Base-by-base conservation (phyloP, 768 basidiomycete species). In the Lactarius vividus region DNA sequence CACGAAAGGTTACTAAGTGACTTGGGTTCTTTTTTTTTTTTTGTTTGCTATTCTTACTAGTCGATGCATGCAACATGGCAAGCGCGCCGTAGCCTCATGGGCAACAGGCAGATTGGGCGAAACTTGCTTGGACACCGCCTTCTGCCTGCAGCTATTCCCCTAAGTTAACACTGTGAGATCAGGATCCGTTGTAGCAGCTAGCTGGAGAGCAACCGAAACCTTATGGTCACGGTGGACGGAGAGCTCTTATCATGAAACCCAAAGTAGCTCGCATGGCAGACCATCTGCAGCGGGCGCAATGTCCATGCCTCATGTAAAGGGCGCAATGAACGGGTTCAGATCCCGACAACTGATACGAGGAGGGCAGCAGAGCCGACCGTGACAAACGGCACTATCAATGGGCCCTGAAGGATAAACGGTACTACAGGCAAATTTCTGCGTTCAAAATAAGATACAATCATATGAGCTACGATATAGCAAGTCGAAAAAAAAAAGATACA, bases 11-110 rank as follows among this genome's bases (percentile, higher is more conserved):
- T 26, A 46, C 26, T 23, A 37, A 15, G 49, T 39, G 23, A 35
- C 20, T 29, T 31, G 1, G 26, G 31, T 46, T 26, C 40, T 44
- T 57, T 6, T 46, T n/a, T 23, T 52, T 26, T 15, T 26, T 28
- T 15, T n/a, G n/a, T n/a, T 13, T 15, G 3, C 15, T 39, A 13
- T 23, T 23, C 20, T 23, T 23, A 44, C 42, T 13, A 23, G 39
- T 40, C 15, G 37, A 39, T 39, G 37, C 11, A 10, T 52, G 46
- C 57, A 64, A 53, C 49, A 59, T 42, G 46, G 57, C 10, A 59
- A 33, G 49, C 57, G 37, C 39, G 31, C 63, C 57, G 46, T 49
- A 39, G 33, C 63, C 63, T 64, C 63, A 23, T 57, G 57, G 46
- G 16, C 18, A 28, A 46, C 35, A 13, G 35, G 46, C 20, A 11